phyloP scores from a whole-genome alignment of 805 yeast species.

The Wickerhamiella occidentalis region DNA sequence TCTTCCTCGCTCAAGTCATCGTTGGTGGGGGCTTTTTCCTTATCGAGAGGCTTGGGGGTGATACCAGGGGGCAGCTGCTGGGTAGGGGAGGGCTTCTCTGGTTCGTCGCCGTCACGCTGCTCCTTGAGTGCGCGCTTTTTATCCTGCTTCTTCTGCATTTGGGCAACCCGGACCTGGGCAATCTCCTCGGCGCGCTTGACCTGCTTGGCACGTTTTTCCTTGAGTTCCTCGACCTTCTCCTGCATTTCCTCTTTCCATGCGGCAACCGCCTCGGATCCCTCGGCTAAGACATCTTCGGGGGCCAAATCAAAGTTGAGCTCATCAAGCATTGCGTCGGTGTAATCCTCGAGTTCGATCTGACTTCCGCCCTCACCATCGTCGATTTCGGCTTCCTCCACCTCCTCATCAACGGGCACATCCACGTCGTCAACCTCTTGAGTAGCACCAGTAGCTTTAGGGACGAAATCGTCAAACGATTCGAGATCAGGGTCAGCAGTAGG shows the following conservation, averaged over 20 bases:
- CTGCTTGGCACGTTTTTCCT: slow-evolving; percentile 1
- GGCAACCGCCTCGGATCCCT: slow-evolving; percentile 21
- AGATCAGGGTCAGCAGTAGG: slow-evolving; percentile 7
- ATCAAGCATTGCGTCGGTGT: slow-evolving; percentile 26
- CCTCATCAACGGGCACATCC: slow-evolving; percentile 65
- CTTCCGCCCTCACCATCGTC: slow-evolving; percentile 24
- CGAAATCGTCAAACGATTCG: not conserved
- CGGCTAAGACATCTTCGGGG: slow-evolving; percentile 22
- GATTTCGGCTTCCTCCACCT: slow-evolving; percentile 55
- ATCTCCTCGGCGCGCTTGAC: slow-evolving; percentile 1
- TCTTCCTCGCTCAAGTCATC: slow-evolving; percentile 8
- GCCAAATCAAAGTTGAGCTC: slow-evolving; percentile 17
- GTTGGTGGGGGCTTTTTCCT: slow-evolving; percentile 4
- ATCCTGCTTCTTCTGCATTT: slow-evolving; percentile 5
- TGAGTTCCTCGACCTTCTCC: slow-evolving; percentile 9
- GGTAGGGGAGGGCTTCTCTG: slow-evolving; percentile 5
- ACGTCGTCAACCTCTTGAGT: slow-evolving; percentile 10
- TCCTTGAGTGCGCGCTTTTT: slow-evolving; percentile 6
- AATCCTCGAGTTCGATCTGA: slow-evolving; percentile 10
- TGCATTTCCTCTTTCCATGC: slow-evolving; percentile 13
- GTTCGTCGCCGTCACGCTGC: not conserved
- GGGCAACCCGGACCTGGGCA: slow-evolving; percentile 2
- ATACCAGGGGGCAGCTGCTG: slow-evolving; percentile 12
- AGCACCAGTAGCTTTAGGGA: not conserved
- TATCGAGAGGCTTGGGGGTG: slow-evolving; percentile 10